Conservation (phyloP, 2,329 filamentous ascomycete species). For the Plenodomus lindquistii region DNA sequence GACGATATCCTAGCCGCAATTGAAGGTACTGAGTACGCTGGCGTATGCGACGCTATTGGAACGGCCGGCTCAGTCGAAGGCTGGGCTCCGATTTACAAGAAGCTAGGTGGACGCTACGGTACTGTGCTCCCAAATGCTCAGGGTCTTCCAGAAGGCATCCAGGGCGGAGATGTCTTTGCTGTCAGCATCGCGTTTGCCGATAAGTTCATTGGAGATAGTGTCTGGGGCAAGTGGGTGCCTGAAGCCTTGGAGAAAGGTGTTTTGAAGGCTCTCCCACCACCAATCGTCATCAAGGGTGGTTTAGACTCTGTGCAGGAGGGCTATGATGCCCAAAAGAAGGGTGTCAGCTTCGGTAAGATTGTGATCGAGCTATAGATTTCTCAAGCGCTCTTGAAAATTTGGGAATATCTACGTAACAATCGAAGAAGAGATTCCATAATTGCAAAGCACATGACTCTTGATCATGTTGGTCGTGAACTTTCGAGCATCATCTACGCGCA, state of each 20-base stretch:
- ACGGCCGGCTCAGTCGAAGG: constrained; percentile 22
- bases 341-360: constrained; percentile 41
- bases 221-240: constrained; percentile 41
- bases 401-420: neutral
- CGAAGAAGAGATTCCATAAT: neutral
- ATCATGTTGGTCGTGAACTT: neutral
- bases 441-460: neutral
- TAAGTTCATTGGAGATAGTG: constrained; percentile 33
- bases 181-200: constrained; percentile 23
- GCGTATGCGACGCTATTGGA: constrained; percentile 48
- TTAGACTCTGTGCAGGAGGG: constrained; percentile 34
- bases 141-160: constrained; percentile 31
- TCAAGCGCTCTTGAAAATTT: neutral
- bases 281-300: constrained; percentile 35
- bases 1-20: constrained; percentile 48
- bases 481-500: neutral
- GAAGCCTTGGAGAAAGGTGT: constrained; percentile 35
- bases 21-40: constrained; percentile 47
- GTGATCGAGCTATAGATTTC: constrained; percentile 28
- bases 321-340: constrained; percentile 32
- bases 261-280: constrained; percentile 36
- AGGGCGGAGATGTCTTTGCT: constrained; percentile 29
- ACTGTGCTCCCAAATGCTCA: constrained; percentile 23
- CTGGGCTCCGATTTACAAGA: constrained; percentile 34
- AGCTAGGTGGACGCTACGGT: constrained; percentile 35